Evolutionary conservation across 2,329 filamentous ascomycete genomes (phyloP).

Genomic region (Dissoconium aciculare): DNA sequence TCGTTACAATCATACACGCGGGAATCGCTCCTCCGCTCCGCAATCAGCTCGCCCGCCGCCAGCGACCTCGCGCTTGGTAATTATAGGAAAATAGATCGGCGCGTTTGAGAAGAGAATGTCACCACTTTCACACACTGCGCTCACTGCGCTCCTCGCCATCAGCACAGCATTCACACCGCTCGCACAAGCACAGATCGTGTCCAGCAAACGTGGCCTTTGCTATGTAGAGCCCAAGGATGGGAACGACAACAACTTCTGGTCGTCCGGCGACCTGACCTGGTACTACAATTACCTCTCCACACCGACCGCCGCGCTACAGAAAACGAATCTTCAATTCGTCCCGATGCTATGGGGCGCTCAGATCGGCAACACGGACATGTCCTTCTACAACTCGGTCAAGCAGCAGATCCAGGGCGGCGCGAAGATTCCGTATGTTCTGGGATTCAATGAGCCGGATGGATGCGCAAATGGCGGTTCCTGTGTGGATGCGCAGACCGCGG

Average conservation of each 20-base stretch:
- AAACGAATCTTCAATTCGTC: slow-evolving; percentile 52
- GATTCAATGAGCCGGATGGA: slow-evolving; percentile 68
- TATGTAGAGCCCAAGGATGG: slow-evolving; percentile 45
- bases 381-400: slow-evolving; percentile 47
- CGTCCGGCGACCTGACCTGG: slow-evolving; percentile 50
- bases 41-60: no score
- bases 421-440: slow-evolving; percentile 54
- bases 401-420: slow-evolving; percentile 36
- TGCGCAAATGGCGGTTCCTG: slow-evolving; percentile 45
- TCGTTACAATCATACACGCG: no score
- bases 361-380: slow-evolving; percentile 34
- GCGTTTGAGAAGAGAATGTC: no score
- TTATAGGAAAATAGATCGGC: no score
- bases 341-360: slow-evolving; percentile 64
- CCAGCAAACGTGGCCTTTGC: slow-evolving; percentile 56
- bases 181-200: slow-evolving; percentile 18
- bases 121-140: no score
- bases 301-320: slow-evolving; percentile 30
- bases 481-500: slow-evolving; percentile 45
- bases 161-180: no score
- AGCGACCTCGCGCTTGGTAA: no score
- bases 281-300: slow-evolving; percentile 64
- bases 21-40: no score
- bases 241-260: slow-evolving; percentile 55
- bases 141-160: no score